Conservation (phyloP, 208 protist genomes). For the Leishmania major region DNA sequence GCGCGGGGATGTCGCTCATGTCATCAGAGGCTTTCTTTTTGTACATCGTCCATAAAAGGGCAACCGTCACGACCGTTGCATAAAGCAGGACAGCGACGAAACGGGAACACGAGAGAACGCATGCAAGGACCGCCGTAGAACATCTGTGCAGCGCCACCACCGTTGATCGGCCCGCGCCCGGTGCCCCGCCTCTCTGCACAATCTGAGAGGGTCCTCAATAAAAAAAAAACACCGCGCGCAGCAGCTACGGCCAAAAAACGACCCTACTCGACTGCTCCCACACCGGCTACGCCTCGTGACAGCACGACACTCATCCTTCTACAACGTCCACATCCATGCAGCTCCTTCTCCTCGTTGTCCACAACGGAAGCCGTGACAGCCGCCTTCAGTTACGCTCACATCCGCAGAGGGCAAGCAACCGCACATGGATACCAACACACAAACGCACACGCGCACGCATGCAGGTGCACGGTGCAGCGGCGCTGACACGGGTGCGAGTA, state of each 20-base stretch:
- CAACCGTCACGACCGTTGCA: neutral
- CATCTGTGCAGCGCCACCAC: neutral
- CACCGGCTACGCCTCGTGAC: neutral
- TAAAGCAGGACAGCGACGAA: neutral
- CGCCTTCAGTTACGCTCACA: neutral
- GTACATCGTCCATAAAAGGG: rapidly evolving
- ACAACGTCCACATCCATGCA: neutral
- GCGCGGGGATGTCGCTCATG: neutral
- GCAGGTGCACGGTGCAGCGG: neutral
- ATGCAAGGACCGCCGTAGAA: neutral
- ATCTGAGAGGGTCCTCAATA: no score
- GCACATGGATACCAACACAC: neutral
- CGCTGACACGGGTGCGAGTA: neutral
- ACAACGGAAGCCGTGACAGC: neutral
- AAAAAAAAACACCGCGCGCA: neutral
- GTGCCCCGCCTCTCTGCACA: neutral
- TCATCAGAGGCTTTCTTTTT: neutral
- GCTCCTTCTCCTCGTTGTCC: neutral
- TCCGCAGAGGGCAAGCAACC: no score
- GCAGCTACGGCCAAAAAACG: neutral
- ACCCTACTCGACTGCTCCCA: neutral
- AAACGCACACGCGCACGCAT: neutral
- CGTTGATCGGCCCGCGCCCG: neutral
- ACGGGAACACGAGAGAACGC: neutral
- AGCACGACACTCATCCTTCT: neutral